phyloP scores from a whole-genome alignment of 1,139 yeast species.

The Meyerozyma athensensis region DNA sequence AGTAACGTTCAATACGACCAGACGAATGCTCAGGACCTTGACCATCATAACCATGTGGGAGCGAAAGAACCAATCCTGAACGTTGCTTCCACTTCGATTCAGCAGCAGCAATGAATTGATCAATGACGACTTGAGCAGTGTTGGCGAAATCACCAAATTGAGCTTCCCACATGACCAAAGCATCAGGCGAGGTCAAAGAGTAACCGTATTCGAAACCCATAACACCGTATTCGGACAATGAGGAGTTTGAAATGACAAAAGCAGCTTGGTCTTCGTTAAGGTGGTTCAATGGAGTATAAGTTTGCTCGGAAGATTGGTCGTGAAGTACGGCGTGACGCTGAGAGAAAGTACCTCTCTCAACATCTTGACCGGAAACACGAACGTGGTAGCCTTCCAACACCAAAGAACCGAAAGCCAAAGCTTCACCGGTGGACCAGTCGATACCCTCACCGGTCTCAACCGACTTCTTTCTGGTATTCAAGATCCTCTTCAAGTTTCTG shows the following conservation, averaged over 20 bases:
- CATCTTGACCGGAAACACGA: slow-evolving; percentile 98
- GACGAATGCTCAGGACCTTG: slow-evolving; percentile 99
- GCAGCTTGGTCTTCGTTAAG: slow-evolving; percentile 80
- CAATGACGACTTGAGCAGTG: slow-evolving; percentile 96
- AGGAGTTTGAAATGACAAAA: slow-evolving; percentile 89
- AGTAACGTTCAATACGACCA: slow-evolving; percentile 95
- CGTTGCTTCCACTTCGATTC: slow-evolving; percentile 99
- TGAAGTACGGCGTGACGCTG: slow-evolving; percentile 99
- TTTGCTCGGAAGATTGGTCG: slow-evolving; percentile 83
- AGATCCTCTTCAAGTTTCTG: slow-evolving; percentile 93
- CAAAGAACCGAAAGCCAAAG: slow-evolving; percentile 92
- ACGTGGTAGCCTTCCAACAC: slow-evolving; percentile 93
- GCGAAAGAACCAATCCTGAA: slow-evolving; percentile 88
- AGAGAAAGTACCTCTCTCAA: slow-evolving; percentile 99
- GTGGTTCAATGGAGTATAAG: slow-evolving; percentile 80
- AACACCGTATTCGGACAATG: slow-evolving; percentile 97
- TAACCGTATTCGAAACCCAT: slow-evolving; percentile 99
- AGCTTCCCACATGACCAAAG: slow-evolving; percentile 98
- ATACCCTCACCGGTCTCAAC: slow-evolving; percentile 88
- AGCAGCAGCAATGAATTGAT: slow-evolving; percentile 95
- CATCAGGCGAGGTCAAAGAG: slow-evolving; percentile 95
- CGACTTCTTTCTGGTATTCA: slow-evolving; percentile 81
- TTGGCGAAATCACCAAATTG: slow-evolving; percentile 99
- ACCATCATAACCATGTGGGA: slow-evolving; percentile 99
- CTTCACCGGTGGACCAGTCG: slow-evolving; percentile 99